A percentile compares a stretch with the other conserved stretches of the same genome.
phyloP scores from a whole-genome alignment of 129 eudicot species.

The Tagetes patula region DNA sequence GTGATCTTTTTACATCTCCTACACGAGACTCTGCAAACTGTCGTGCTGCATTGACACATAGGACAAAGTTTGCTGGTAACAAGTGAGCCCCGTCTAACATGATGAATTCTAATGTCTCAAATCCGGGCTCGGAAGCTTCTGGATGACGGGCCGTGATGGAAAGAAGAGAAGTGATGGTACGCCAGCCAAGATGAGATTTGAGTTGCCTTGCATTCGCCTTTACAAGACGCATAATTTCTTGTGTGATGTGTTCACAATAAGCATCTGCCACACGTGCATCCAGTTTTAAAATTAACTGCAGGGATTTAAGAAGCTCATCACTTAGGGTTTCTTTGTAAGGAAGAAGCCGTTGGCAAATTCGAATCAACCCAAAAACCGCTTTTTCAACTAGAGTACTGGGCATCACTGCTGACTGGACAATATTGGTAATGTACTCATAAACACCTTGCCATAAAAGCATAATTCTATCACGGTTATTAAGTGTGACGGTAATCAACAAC shows the following conservation, averaged over 20 bases:
- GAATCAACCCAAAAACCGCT: constrained; percentile 77
- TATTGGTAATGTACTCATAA: constrained; percentile 62
- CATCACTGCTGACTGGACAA: constrained; percentile 64
- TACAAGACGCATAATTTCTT: constrained; percentile 66
- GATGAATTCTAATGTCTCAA: constrained; percentile 58
- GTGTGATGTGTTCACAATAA: constrained; percentile 68
- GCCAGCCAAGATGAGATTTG: constrained; percentile 74
- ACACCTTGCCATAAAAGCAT: constrained; percentile 75
- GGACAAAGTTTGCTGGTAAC: constrained; percentile 58
- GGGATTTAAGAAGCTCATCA: constrained; percentile 70
- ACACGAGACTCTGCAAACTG: constrained; percentile 81
- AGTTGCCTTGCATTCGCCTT: constrained; percentile 74
- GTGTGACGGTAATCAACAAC: constrained; percentile 61
- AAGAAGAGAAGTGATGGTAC: constrained; percentile 60
- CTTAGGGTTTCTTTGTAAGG: constrained; percentile 75
- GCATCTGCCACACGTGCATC: constrained; percentile 90
- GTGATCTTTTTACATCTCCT: constrained; percentile 46
- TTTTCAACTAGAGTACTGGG: constrained; percentile 70
- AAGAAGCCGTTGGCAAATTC: constrained; percentile 71
- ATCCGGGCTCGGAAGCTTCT: constrained; percentile 76
- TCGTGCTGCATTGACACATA: constrained; percentile 59
- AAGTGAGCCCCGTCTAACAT: constrained; percentile 72
- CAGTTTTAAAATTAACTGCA: constrained; percentile 63
- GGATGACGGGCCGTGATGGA: constrained; percentile 75
- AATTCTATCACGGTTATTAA: constrained; percentile 70